A percentile compares a stretch with the other conserved stretches of the same genome.
These are phyloP conservation scores for Nannizzia gypsea DNA, from an alignment of 2,329 filamentous ascomycete genomes.

Conservation along the genomic window DNA sequence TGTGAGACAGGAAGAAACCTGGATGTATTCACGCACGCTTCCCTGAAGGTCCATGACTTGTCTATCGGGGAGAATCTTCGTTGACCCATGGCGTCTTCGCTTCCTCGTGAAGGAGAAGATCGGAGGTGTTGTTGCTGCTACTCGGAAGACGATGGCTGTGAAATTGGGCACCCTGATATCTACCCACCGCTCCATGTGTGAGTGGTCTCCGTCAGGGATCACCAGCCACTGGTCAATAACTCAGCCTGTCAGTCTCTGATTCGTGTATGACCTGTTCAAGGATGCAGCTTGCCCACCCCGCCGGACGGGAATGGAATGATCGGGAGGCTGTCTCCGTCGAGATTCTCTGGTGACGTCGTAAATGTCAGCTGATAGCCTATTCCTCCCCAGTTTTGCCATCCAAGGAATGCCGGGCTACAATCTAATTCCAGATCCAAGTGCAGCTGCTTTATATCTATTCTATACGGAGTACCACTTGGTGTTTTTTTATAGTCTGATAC, in stretches of 20 bases:
- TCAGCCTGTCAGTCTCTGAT: neutral
- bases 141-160: neutral
- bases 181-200: neutral
- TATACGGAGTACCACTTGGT: too few species aligned
- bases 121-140: neutral
- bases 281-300: slow-evolving; percentile 2
- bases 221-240: neutral
- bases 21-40: slow-evolving; percentile 16
- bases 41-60: slow-evolving; percentile 22
- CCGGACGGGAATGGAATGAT: neutral
- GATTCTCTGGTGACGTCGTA: neutral
- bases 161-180: neutral
- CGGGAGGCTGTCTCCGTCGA: neutral
- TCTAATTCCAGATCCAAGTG: neutral
- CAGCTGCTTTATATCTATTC: neutral
- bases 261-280: slow-evolving; percentile 1
- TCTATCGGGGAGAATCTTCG: slow-evolving; percentile 15
- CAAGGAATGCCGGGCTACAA: neutral
- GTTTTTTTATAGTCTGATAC: too few species aligned
- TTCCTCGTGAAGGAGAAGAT: neutral
- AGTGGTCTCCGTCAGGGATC: neutral
- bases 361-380: neutral
- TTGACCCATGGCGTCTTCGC: slow-evolving; percentile 4
- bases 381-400: neutral
- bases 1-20: slow-evolving; percentile 21